A percentile compares a stretch with the other conserved stretches of the same genome.
Evolutionary conservation across 2,329 filamentous ascomycete species (phyloP).

Genomic region (Karstenula rhodostoma): DNA sequence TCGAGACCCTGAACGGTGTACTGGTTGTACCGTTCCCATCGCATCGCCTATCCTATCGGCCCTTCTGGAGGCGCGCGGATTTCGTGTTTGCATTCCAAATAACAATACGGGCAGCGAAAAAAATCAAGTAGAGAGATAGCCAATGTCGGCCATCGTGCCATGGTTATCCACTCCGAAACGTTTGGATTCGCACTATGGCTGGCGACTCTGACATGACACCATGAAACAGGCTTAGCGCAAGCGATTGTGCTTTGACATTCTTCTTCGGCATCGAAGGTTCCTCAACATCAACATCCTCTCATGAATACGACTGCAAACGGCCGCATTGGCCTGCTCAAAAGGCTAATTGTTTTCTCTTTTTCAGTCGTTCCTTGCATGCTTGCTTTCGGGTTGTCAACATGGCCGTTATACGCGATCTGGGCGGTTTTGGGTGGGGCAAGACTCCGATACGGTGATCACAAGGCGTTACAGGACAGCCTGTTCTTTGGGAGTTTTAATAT

Average conservation of each 20-base stretch:
- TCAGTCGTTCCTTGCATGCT: conserved; percentile 13
- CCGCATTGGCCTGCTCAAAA: conserved; percentile 20
- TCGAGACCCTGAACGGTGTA: not conserved
- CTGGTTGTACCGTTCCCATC: not conserved
- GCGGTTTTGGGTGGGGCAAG: conserved; percentile 26
- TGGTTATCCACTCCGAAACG: conserved; percentile 1
- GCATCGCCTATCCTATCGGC: not conserved
- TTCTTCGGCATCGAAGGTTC: conserved; percentile 16
- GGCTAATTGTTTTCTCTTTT: conserved; percentile 15
- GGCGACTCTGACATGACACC: conserved; percentile 15
- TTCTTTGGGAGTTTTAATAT: conserved; percentile 24
- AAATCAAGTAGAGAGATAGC: not conserved
- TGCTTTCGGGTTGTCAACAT: conserved; percentile 17
- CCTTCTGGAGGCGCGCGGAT: not conserved
- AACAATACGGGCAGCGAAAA: not conserved
- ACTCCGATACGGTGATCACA: conserved; percentile 26
- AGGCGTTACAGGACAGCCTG: conserved; percentile 30
- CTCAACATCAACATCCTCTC: conserved; percentile 17
- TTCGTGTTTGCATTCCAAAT: conserved; percentile 3
- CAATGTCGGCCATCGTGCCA: not conserved
- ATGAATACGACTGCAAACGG: conserved; percentile 25
- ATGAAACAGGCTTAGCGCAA: conserved; percentile 31
- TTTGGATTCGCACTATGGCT: conserved; percentile 5
- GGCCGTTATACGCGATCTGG: conserved; percentile 34
- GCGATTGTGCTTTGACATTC: conserved; percentile 5